Base-by-base conservation (phyloP, 1,139 yeast species). In the Saccharomyces hybrid region DNA sequence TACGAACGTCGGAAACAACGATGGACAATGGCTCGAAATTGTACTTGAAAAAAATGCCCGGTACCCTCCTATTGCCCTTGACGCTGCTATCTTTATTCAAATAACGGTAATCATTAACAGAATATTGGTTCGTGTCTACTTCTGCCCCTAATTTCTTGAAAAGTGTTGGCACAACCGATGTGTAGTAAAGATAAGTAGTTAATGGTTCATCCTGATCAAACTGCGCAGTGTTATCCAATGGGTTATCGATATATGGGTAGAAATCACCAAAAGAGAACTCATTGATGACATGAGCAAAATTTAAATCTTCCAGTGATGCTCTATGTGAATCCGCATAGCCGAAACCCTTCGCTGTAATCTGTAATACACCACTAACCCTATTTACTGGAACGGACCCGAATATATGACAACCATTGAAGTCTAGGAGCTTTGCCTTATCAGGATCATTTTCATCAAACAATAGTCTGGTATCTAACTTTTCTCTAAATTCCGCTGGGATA, bases 261-360 rank as follows among this genome's bases (percentile, higher is more conserved):
- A 86, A 90, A 38, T 83, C 88, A 23, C 99, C 99, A 71, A 84
- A 93, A 8, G 97, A 90, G 60, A 90, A 81, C 70, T 93, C 98
- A 58, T 82, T 83, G 56, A 93, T 85, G 6, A 82, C 82, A 71
- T 93, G 99, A 1, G 96, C 80, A 65, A 91, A 87, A 68, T 93
- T 88, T 55, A 88, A 70, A 20, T 77, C 72, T 41, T 81, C 81
- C 3, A 78, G 75, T 53, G 72, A 69, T 57, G 79, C 73, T 56
- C 80, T 69, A 54, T 77, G 78, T 5, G 53, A 48, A 47, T 64
- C 74, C 48, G 75, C 61, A 63, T 82, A 83, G 2, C 87, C 91
- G 59, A 75, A 74, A 0, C 91, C 95, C 63, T 79, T 82, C 2
- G 88, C 93, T 1, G 95, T 86, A 50, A 93, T 85, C 64, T 86